Conservation (phyloP, 2,329 filamentous ascomycete genomes). For the Fusarium ramigenum region DNA sequence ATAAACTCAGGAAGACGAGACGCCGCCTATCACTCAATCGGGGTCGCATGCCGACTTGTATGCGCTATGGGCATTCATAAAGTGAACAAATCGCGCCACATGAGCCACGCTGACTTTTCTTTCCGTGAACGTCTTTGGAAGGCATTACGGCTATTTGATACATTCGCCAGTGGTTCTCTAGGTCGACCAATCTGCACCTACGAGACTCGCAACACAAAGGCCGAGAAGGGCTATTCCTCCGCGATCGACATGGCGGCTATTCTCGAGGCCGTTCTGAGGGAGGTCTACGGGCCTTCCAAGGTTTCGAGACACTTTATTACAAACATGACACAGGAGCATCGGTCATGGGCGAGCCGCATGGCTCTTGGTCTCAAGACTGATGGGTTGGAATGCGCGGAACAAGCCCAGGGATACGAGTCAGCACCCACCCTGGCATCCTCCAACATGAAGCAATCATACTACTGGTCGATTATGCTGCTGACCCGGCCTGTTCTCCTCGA, state of each 20-base stretch:
- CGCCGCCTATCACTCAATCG: not conserved
- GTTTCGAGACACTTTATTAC: not conserved
- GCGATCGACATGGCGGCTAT: not conserved
- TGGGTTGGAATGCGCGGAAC: not conserved
- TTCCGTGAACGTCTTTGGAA: not conserved
- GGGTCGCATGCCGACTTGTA: not conserved
- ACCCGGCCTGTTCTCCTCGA: not conserved
- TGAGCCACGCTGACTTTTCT: not conserved
- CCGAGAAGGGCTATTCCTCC: not conserved
- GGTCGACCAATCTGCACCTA: not conserved
- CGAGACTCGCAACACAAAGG: not conserved
- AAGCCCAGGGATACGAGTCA: not conserved
- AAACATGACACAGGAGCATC: not conserved
- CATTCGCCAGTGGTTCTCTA: not conserved
- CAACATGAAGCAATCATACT: not conserved
- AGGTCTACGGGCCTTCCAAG: not conserved
- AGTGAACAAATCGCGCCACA: not conserved
- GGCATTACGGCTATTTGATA: not conserved
- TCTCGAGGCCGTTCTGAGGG: not conserved
- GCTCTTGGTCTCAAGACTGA: accelerated
- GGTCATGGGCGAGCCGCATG: not conserved
- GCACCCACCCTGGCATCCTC: not conserved
- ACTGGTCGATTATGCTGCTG: not conserved
- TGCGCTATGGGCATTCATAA: not conserved
- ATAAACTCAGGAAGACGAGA: not conserved